Percentiles rank a stretch among this genome's conserved stretches.
Evolutionary conservation across 257 asterid genomes (phyloP).

Genomic region (Solanum boliviense): DNA sequence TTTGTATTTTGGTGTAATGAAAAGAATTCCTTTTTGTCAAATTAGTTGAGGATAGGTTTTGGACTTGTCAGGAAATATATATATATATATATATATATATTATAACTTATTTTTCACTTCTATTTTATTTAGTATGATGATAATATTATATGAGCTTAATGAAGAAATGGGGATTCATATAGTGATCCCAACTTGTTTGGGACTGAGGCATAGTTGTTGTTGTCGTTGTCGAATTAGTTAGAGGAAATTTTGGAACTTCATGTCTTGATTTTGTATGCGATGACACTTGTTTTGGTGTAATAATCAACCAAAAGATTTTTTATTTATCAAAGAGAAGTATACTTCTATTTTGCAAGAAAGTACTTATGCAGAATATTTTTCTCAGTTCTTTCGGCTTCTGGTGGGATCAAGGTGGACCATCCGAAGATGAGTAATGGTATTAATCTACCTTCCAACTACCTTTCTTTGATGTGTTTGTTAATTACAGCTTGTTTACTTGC

Average conservation of each 20-base stretch:
- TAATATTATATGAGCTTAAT: background rate
- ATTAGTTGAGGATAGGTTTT: background rate
- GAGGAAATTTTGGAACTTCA: background rate
- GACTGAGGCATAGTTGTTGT: background rate
- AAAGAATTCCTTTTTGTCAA: background rate
- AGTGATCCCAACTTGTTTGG: background rate
- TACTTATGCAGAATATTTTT: conserved; percentile 12
- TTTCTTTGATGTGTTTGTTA: background rate
- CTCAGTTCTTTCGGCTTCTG: conserved; percentile 89
- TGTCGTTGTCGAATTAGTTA: background rate
- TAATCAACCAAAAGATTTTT: background rate
- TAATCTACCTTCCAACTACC: conserved; percentile 1
- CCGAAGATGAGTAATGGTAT: conserved; percentile 85
- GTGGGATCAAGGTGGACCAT: conserved; percentile 83
- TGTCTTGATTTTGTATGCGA: background rate
- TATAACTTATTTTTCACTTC: background rate
- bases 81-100: background rate
- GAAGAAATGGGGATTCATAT: background rate
- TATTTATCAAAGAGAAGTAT: background rate
- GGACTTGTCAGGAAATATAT: background rate
- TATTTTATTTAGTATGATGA: background rate
- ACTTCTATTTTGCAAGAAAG: background rate
- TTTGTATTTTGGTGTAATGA: background rate
- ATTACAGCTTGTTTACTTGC: background rate
- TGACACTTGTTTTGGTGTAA: background rate